Base-by-base conservation (phyloP, 805 yeast genomes). In the Saturnispora hagleri region DNA sequence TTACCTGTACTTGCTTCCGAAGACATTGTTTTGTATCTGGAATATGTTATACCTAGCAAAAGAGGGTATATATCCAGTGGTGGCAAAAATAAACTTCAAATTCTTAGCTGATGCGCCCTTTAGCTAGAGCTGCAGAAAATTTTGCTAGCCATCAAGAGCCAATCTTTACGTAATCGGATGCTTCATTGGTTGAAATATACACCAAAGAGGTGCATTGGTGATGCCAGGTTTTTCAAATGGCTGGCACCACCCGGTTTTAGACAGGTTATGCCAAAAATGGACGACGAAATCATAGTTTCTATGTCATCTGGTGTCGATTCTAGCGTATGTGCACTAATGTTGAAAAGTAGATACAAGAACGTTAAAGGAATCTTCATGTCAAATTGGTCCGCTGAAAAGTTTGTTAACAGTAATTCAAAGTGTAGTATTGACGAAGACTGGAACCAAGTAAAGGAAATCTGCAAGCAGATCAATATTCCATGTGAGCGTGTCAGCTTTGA, bases 271-370 rank as follows among this genome's bases (percentile, higher is more conserved):
- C 91, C 91, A 0, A 55, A 58, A 0, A 57, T 56, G 9, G 64
- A 73, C 33, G 96, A 87, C 59, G 79, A 75, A 50, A 77, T 91
- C 22, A 69, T 86, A 20, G 80, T 93, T 5, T 97, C 98, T 7
- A 87, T 93, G 96, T 88, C 97, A 1, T 86, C 96, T 0, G 99
- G 99, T 0, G 98, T 93, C 1, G 99, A 93, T 66, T 90, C 97
- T 0, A 84, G 97, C 1, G 89, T 90, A 1, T 79, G 86, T 3
- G 97, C 98, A 0, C 52, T 65, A 46, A 61, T 66, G 54, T 81
- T 74, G 58, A 71, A 87, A 6, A 67, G 72, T n/a, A 62, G 69
- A 34, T 79, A 75, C 58, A 69, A 70, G 17, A 79, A 85, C 45
- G 93, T 86, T 2, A 67, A 74, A 44, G 99, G 97, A 0, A 74